These are phyloP conservation scores for Hygrocybe coccinea DNA, from an alignment of 768 basidiomycete species.

Conservation along the genomic window DNA sequence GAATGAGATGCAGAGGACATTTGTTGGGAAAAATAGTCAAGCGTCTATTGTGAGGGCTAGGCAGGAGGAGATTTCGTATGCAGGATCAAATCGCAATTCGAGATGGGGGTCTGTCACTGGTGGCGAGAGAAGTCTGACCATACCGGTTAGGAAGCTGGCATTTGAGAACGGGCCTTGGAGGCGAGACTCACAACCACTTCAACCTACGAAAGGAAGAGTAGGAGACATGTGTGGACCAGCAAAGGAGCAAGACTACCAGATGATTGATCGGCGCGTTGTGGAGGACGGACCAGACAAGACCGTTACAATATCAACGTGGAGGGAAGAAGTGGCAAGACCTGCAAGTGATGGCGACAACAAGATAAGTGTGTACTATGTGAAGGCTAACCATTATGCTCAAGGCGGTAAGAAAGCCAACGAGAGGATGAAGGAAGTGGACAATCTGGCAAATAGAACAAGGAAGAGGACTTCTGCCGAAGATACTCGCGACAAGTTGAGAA, in stretches of 20 bases:
- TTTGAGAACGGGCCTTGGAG: not conserved
- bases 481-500: not conserved
- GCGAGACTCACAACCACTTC: not conserved
- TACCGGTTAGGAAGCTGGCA: not conserved
- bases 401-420: slow-evolving; percentile 3
- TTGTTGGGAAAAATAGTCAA: too few relatives aligned
- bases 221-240: too few relatives aligned
- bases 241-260: slow-evolving; percentile 40
- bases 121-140: not conserved
- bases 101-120: not conserved
- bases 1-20: too few relatives aligned
- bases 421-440: slow-evolving; percentile 20
- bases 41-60: too few relatives aligned
- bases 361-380: slow-evolving; percentile 45
- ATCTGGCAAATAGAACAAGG: slow-evolving; percentile 6
- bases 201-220: not conserved
- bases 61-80: too few relatives aligned
- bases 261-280: slow-evolving; percentile 38
- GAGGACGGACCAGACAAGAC: slow-evolving; percentile 49
- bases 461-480: not conserved
- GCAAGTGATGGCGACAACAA: slow-evolving; percentile 28
- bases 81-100: not conserved
- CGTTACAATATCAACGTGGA: slow-evolving; percentile 53
- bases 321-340: slow-evolving; percentile 47
- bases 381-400: slow-evolving; percentile 28